Evolutionary conservation across 805 yeast genomes (phyloP), one percentile per base, ranked within the genome.

Genomic region (Komagataella pseudopastoris): DNA sequence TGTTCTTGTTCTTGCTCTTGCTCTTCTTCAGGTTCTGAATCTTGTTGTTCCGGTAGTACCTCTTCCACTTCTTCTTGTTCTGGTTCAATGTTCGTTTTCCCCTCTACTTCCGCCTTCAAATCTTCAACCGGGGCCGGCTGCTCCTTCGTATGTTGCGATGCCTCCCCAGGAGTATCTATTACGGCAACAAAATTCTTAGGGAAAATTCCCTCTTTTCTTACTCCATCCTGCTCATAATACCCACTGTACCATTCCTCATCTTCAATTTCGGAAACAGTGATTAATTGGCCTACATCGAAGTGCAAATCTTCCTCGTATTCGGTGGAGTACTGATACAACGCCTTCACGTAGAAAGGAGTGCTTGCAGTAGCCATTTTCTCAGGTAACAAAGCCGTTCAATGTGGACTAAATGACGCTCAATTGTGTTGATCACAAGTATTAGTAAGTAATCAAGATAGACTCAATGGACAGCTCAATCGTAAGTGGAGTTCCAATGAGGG

Each of bases 181-280:
- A 56, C 53, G 10, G 49, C 51, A 4, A 91, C 98, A 69, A 88
- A 91, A 60, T 80, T 81, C 62, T 77, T 79, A 3, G 99, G 99
- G 59, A 93, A 93, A 70, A 90, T 82, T 6, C 99, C 99, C 18
- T 76, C 66, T 47, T 68, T 66, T 23, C 57, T 46, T 7, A 55
- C 60, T 4, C 87, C 87, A 36, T 69, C 68, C 54, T 69, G 76
- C 3, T 59, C 60, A 58, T 76, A 85, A 4, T 72, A 68, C 3
- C 99, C 99, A 45, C 76, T 71, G 61, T 78, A 85, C 98, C 98
- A 93, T 56, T 90, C 96, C 6, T 82, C 95, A 64, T 91, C 97
- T 58, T 88, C 96, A 51, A 87, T 72, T 44, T 78, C 80, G 4
- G 83, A 80, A 23, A 91, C 96, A 3, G 80, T 77, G 56, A 91